A percentile compares a stretch with the other conserved stretches of the same genome.
phyloP scores from a whole-genome alignment of 225 moss, liverwort and hornwort genomes.

The Thuidium tamariscinum region DNA sequence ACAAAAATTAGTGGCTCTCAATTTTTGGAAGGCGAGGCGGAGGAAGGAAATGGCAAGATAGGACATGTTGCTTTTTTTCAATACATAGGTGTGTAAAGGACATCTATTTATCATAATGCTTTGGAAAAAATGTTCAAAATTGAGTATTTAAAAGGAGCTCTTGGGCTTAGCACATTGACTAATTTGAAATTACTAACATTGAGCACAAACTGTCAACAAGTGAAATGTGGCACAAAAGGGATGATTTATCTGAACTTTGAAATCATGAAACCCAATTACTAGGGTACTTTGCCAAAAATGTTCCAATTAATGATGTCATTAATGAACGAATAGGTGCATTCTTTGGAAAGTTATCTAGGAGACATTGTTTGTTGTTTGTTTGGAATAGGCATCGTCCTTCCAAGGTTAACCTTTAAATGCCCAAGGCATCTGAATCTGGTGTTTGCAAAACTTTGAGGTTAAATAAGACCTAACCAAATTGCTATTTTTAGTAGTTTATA shows the following conservation, averaged over 20 bases:
- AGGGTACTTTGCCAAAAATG: neutral
- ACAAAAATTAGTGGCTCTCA: too few relatives aligned
- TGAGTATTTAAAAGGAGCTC: accelerated
- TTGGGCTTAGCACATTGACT: neutral
- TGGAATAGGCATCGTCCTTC: too few relatives aligned
- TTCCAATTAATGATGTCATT: neutral
- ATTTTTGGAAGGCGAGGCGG: too few relatives aligned
- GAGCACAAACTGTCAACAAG: accelerated
- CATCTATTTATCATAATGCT: neutral
- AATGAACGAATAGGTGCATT: neutral
- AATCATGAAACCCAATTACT: accelerated
- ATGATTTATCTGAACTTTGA: accelerated
- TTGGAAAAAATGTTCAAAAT: neutral
- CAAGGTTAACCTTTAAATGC: too few relatives aligned
- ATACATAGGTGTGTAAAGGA: neutral
- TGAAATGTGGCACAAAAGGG: neutral
- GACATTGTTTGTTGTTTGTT: too few relatives aligned
- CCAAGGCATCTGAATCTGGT: too few relatives aligned
- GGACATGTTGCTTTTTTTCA: too few relatives aligned
- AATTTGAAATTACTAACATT: neutral
- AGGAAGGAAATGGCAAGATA: too few relatives aligned
- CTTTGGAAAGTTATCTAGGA: neutral
- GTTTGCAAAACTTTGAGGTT: too few relatives aligned
- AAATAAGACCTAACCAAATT: too few relatives aligned
- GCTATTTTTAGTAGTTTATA: too few relatives aligned